Base-by-base conservation (phyloP, 257 asterid species). In the Fraxinus anomala region DNA sequence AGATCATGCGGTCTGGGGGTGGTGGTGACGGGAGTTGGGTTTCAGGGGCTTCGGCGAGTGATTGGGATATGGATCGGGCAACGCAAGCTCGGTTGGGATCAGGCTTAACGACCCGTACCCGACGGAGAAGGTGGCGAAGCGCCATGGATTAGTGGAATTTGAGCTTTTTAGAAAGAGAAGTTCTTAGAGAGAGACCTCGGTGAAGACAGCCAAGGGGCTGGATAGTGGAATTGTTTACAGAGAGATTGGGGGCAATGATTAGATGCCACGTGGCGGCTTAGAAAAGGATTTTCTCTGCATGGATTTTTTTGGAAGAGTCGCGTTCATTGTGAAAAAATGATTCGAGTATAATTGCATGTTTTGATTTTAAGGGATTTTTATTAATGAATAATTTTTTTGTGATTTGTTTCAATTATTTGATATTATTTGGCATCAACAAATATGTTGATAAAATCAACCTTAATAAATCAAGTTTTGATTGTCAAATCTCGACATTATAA, bases 61-160 rank as follows among this genome's bases (percentile, higher is more conserved):
- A 80, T 37, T 93, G 83, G 82, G 97, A 87, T 82, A 85, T 84
- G 21, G 83, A 73, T 34, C 82, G 85, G 72, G 26, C 75, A 9
- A 78, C 80, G 70, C 82, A 76, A 73, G 70, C 76, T 31, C 34
- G 16, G 80, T 68, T 12, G 42, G 63, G 76, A 47, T 31, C 33
- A 82, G 84, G 31, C 77, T 76, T 72, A 80, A 80, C 6, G 76
- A 73, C 77, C 93, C 92, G 84, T 88, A 89, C 65, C 91, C 80
- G 73, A 88, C 85, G 73, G 77, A 92, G 74, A 6, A 96, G 92
- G 87, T 89, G 96, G 79, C 98, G 98, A 82, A 89, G 88, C 88
- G 92, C 83, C 97, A 90, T 93, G 7, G 69, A 63, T 63, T 3
- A 23, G 26, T 61, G 34, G 34, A 63, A 63, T 63, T 63, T 63